phyloP scores from a whole-genome alignment of 345 rosid species.

The Erucastrum elatum region DNA sequence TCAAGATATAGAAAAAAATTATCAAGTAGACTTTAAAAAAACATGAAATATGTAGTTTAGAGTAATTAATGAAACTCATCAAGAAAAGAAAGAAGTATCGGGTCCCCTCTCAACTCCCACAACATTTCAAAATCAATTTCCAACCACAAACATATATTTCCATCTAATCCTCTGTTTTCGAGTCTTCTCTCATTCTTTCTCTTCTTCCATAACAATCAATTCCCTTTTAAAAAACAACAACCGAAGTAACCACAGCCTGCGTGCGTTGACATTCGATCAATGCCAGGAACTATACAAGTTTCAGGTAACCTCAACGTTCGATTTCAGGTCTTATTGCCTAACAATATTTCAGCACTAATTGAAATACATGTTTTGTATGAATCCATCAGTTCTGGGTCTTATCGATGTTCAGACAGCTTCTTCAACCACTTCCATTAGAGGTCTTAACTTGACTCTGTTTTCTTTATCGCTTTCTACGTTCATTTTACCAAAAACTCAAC shows the following conservation, averaged over 20 bases:
- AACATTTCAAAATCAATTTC: constrained; percentile 20
- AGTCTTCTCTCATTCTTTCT: constrained; percentile 7
- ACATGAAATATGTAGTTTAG: background rate
- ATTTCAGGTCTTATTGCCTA: constrained; percentile 6
- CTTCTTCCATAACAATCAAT: constrained; percentile 24
- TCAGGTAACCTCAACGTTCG: constrained; percentile 58
- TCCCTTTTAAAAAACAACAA: background rate
- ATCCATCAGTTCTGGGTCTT: constrained; percentile 61
- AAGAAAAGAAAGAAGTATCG: constrained; percentile 7
- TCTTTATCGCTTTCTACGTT: background rate
- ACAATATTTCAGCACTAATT: background rate
- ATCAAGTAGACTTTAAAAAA: background rate
- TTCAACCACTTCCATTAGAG: constrained; percentile 55
- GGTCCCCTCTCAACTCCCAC: constrained; percentile 51
- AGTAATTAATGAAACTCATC: constrained; percentile 2
- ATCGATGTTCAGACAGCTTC: constrained; percentile 50
- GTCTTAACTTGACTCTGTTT: constrained; percentile 42
- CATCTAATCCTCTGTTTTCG: constrained; percentile 39
- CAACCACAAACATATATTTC: constrained; percentile 55
- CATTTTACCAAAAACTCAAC: background rate
- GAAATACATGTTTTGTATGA: constrained; percentile 6
- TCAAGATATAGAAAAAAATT: background rate
- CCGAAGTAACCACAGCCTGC: background rate
- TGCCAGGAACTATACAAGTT: constrained; percentile 94
- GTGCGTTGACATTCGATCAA: constrained; percentile 30